Evolutionary conservation across 164 flowering plant species (phyloP).

Genomic region (Chimonanthus salicifolius): DNA sequence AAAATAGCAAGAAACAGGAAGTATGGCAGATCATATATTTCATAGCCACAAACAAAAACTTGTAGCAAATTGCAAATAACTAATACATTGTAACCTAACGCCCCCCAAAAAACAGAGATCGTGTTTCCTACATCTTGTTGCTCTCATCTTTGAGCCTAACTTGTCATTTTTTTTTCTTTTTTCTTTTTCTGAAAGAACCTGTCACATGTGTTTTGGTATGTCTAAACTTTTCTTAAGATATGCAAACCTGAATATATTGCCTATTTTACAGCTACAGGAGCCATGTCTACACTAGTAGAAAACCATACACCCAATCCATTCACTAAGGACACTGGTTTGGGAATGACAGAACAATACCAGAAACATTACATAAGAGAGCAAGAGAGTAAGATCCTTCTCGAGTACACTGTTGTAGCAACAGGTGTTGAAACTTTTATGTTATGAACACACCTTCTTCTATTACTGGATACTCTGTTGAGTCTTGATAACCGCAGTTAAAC

Average conservation of each 20-base stretch:
- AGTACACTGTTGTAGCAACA: constrained; percentile 9
- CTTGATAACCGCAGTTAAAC: constrained; percentile 39
- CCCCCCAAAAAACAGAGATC: no score
- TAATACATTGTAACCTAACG: no score
- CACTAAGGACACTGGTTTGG: constrained; percentile 5
- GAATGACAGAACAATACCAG: constrained; percentile 3
- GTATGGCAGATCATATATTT: no score
- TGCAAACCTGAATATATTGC: not conserved
- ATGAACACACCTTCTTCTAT: constrained; percentile 60
- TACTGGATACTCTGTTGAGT: constrained; percentile 40
- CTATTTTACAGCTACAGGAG: not conserved
- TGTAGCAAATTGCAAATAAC: no score
- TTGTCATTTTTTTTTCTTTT: no score
- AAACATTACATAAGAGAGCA: not conserved
- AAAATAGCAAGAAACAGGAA: no score
- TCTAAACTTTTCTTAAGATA: not conserved
- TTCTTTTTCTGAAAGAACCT: no score
- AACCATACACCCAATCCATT: constrained; percentile 12
- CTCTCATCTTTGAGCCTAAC: no score
- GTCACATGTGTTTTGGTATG: not conserved
- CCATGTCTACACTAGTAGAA: constrained; percentile 16
- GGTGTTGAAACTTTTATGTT: constrained; percentile 23
- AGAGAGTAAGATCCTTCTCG: constrained; percentile 12
- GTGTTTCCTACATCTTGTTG: no score
- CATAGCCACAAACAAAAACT: no score